Evolutionary conservation across 2,329 filamentous ascomycete species (phyloP).

Genomic region (Paraphoma sp.): DNA sequence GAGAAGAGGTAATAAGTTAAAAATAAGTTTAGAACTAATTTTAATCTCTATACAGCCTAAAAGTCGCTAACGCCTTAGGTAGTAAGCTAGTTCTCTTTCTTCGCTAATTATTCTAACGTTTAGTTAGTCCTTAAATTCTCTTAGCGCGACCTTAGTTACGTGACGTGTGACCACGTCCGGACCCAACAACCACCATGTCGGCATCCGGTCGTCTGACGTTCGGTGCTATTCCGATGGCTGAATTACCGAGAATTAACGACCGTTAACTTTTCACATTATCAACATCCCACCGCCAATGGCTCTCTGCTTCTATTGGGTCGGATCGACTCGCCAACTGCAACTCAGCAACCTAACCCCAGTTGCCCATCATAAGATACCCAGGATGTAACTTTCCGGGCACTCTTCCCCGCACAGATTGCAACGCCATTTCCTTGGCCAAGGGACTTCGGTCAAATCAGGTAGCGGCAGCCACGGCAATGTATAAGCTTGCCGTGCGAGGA

Average conservation of each 20-base stretch:
- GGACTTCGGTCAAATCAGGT: background rate
- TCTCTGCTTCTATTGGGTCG: background rate
- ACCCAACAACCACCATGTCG: background rate
- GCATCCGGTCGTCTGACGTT: background rate
- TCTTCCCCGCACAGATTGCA: conserved; percentile 6
- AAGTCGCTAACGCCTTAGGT: no score
- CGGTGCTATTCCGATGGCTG: background rate
- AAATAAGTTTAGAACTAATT: no score
- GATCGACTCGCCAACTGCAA: background rate
- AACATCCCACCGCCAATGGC: background rate
- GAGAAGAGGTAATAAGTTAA: no score
- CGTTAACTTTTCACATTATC: background rate
- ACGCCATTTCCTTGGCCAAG: background rate
- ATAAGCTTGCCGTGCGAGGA: background rate
- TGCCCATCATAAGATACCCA: background rate
- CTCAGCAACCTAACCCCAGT: background rate
- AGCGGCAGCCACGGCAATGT: background rate
- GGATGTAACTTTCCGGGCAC: background rate
- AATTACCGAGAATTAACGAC: conserved; percentile 3
- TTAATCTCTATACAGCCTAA: no score
- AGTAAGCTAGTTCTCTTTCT: no score
- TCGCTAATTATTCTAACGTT: no score
- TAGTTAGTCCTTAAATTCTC: no score
- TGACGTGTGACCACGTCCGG: no score
- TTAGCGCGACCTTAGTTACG: no score